Evolutionary conservation across 2,329 filamentous ascomycete species (phyloP).

Genomic region (Cladophialophora chaetospira): DNA sequence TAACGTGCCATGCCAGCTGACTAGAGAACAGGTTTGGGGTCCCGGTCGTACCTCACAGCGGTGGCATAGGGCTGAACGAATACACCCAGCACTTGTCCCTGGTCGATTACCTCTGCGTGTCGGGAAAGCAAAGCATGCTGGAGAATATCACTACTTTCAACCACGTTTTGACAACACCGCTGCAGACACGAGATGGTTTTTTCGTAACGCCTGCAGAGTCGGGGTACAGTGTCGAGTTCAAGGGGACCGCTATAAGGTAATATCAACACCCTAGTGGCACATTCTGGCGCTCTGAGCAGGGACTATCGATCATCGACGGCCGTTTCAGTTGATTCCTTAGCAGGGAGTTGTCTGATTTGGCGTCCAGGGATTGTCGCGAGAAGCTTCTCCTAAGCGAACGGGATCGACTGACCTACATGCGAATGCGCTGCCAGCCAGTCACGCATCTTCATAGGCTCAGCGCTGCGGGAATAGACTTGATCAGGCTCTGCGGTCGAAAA

Average conservation of each 20-base stretch:
- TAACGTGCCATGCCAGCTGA: neutral
- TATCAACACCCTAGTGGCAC: constrained; percentile 2
- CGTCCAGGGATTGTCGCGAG: neutral
- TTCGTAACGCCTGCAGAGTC: constrained; percentile 82
- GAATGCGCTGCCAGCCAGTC: constrained; percentile 1
- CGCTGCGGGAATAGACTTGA: neutral
- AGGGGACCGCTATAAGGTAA: constrained; percentile 49
- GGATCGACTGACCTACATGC: neutral
- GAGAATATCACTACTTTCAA: constrained; percentile 94
- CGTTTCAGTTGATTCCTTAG: neutral
- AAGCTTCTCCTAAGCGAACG: neutral
- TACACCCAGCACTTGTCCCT: constrained; percentile 92
- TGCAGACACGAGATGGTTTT: constrained; percentile 78
- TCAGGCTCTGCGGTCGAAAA: neutral
- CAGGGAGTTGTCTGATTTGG: neutral
- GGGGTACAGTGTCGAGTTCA: constrained; percentile 91
- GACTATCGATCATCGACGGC: neutral
- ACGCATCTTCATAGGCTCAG: neutral
- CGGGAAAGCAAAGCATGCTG: constrained; percentile 75
- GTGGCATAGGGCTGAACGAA: constrained; percentile 86
- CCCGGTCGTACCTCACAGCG: constrained; percentile 85
- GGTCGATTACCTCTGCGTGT: constrained; percentile 88
- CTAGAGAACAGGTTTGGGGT: constrained; percentile 58
- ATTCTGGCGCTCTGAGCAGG: neutral
- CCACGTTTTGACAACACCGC: constrained; percentile 86